phyloP scores from a whole-genome alignment of 2,329 filamentous ascomycete genomes.

The Beauveria scarabaeidicola region DNA sequence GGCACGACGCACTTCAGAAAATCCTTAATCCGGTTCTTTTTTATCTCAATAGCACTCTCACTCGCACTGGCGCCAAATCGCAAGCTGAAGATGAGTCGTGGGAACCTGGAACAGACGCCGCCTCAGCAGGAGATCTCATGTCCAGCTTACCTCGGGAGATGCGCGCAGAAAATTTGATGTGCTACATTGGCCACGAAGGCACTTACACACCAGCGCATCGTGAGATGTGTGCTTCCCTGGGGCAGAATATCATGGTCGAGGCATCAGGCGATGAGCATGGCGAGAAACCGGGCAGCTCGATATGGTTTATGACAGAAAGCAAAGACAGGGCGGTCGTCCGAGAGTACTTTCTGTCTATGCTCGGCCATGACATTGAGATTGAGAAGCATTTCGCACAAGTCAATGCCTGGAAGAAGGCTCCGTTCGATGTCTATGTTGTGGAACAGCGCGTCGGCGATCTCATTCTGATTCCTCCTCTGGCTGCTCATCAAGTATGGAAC shows the following conservation, averaged over 20 bases:
- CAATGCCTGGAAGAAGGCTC: constrained; percentile 90
- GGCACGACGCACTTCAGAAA: constrained; percentile 71
- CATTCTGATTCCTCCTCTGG: constrained; percentile 84
- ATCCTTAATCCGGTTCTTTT: constrained; percentile 75
- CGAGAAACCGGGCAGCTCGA: constrained; percentile 76
- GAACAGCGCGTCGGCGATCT: constrained; percentile 88
- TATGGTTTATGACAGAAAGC: constrained; percentile 98
- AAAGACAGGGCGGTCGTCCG: constrained; percentile 85
- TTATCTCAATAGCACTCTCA: constrained; percentile 78
- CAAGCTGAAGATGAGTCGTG: constrained; percentile 31
- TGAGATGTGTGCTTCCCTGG: constrained; percentile 94
- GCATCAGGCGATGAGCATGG: constrained; percentile 65
- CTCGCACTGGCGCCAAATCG: constrained; percentile 23
- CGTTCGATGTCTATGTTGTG: constrained; percentile 86
- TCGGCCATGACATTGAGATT: constrained; percentile 94
- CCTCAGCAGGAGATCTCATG: constrained; percentile 85
- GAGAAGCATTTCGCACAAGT: constrained; percentile 95
- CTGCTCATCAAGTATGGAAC: constrained; percentile 98
- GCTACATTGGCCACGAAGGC: constrained; percentile 94
- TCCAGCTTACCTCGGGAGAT: constrained; percentile 78
- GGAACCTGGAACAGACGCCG: constrained; percentile 48
- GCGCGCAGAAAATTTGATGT: constrained; percentile 96
- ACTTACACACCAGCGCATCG: constrained; percentile 92
- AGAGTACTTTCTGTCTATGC: constrained; percentile 85
- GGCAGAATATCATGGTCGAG: constrained; percentile 98